Percentiles rank a stretch among this genome's conserved stretches.
Conservation (phyloP, 176 grass and related monocot genomes). For the Triticum turgidum region DNA sequence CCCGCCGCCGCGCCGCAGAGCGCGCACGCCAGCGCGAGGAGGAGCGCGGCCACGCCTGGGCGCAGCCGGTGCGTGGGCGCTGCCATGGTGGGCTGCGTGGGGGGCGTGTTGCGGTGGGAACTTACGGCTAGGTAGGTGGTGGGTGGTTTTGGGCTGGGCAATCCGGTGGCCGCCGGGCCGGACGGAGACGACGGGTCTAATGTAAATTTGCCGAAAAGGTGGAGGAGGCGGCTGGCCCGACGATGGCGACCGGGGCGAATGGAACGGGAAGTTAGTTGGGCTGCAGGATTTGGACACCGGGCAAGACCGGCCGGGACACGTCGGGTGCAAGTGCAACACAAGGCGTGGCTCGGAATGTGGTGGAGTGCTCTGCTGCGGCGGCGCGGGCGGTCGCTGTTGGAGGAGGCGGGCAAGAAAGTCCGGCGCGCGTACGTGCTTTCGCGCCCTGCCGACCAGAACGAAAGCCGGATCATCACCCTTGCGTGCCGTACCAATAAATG, state of each 20-base stretch:
- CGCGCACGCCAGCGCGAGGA: background rate
- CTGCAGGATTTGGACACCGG: background rate
- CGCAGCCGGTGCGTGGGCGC: background rate
- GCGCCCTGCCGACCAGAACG: too few species aligned
- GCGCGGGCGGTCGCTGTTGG: conserved; percentile 1
- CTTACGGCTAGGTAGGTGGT: background rate
- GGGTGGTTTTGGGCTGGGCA: background rate
- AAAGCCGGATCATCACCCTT: too few species aligned
- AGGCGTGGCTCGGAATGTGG: background rate
- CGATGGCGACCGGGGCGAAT: background rate
- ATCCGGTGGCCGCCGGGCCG: background rate
- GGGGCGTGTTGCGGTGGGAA: background rate
- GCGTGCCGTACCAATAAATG: too few species aligned
- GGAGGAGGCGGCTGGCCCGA: background rate
- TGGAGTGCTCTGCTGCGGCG: background rate
- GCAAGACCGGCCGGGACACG: background rate
- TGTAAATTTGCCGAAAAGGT: background rate
- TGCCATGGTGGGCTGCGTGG: background rate
- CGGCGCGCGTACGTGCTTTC: too few species aligned
- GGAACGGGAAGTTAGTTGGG: background rate
- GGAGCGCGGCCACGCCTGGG: background rate
- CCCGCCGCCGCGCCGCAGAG: conserved; percentile 24
- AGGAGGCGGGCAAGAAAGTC: background rate
- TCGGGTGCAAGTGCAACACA: background rate
- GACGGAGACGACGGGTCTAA: background rate